These are phyloP conservation scores for Aspergillus ustus DNA, from an alignment of 2,329 filamentous ascomycete genomes.

Conservation along the genomic window DNA sequence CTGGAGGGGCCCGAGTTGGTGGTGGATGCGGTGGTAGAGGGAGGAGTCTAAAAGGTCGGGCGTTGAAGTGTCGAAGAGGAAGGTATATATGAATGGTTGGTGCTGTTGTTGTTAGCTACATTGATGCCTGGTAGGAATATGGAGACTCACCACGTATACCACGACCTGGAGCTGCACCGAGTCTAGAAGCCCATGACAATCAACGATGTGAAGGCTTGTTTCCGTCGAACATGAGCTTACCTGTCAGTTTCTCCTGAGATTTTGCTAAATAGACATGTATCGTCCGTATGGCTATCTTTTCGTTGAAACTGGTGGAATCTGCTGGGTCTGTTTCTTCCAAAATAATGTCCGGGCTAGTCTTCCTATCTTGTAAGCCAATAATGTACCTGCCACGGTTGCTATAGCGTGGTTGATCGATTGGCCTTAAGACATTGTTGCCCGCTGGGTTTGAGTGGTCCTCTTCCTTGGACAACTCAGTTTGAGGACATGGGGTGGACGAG, in stretches of 20 bases:
- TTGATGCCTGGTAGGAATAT: neutral
- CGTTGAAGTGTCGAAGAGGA: slow-evolving; percentile 52
- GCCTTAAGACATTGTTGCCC: slow-evolving; percentile 1
- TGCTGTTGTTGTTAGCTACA: slow-evolving; percentile 33
- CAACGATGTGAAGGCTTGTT: neutral
- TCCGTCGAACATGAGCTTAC: slow-evolving; percentile 15
- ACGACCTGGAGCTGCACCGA: slow-evolving; percentile 42
- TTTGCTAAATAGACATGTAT: slow-evolving; percentile 39
- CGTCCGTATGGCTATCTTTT: slow-evolving; percentile 41
- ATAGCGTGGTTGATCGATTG: slow-evolving; percentile 21
- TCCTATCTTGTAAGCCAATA: slow-evolving; percentile 49
- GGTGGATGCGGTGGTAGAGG: slow-evolving; percentile 54
- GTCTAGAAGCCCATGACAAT: slow-evolving; percentile 4
- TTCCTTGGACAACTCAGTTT: slow-evolving; percentile 31
- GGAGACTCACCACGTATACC: slow-evolving; percentile 44
- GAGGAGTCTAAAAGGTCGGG: slow-evolving; percentile 45
- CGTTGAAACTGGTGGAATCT: slow-evolving; percentile 27
- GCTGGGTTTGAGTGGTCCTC: slow-evolving; percentile 17
- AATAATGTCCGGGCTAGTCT: slow-evolving; percentile 38
- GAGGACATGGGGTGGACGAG: slow-evolving; percentile 30
- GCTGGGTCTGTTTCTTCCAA: slow-evolving; percentile 32
- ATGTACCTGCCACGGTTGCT: slow-evolving; percentile 44
- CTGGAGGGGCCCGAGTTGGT: slow-evolving; percentile 54
- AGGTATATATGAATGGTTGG: slow-evolving; percentile 57
- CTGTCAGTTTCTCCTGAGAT: slow-evolving; percentile 19